Percentiles rank a stretch among this genome's conserved stretches.
Conservation (phyloP, 495 filamentous ascomycete genomes). For the Stereocaulon alpinum region DNA sequence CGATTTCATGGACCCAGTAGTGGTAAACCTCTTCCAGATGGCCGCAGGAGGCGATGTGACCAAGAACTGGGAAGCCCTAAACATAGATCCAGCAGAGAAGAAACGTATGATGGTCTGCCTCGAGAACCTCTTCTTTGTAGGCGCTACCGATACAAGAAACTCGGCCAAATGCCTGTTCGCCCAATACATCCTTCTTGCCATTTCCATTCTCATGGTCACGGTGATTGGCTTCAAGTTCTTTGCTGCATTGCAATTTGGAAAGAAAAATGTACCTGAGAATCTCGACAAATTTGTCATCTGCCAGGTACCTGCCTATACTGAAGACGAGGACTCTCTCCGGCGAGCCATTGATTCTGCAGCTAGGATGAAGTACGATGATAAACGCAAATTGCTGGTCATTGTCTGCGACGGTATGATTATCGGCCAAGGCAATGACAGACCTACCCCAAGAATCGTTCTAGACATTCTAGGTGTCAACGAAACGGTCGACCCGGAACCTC, state of each 20-base stretch:
- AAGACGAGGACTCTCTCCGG: constrained; percentile 93
- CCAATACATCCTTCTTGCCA: constrained; percentile 82
- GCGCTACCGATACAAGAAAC: constrained; percentile 84
- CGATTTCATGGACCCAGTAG: constrained; percentile 72
- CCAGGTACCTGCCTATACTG: constrained; percentile 94
- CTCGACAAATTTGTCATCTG: constrained; percentile 98
- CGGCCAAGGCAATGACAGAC: constrained; percentile 91
- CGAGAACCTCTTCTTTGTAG: constrained; percentile 92
- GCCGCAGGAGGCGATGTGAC: constrained; percentile 71
- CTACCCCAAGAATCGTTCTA: constrained; percentile 90
- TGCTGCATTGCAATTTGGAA: constrained; percentile 86
- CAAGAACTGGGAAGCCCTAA: constrained; percentile 66
- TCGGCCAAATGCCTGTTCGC: constrained; percentile 79
- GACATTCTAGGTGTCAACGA: constrained; percentile 95
- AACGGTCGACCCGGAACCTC: constrained; percentile 86
- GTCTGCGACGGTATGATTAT: constrained; percentile 99
- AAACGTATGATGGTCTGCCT: constrained; percentile 71
- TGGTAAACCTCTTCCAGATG: constrained; percentile 68
- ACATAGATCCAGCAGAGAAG: constrained; percentile 43
- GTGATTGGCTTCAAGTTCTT: constrained; percentile 96
- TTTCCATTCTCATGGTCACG: constrained; percentile 67
- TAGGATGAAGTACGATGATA: constrained; percentile 95
- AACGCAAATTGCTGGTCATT: constrained; percentile 88
- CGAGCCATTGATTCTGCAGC: constrained; percentile 95
- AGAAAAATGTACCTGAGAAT: constrained; percentile 86